Percentiles rank a stretch among this genome's conserved stretches.
These are phyloP conservation scores for Tripterygium wilfordii DNA, from an alignment of 177 flowering plant species.

Conservation along the genomic window DNA sequence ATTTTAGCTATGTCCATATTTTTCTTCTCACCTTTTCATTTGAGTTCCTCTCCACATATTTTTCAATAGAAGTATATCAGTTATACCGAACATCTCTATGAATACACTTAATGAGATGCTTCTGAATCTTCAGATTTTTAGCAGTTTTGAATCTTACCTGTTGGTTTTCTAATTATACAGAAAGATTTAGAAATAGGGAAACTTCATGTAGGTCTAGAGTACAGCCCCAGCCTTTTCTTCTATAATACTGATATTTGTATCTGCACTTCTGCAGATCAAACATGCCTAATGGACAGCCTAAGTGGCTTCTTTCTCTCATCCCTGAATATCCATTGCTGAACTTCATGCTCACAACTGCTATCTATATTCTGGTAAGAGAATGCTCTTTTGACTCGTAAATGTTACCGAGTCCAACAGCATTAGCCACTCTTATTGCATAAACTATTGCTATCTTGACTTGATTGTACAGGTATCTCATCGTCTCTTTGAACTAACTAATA, in stretches of 20 bases:
- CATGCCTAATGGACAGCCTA: constrained; percentile 89
- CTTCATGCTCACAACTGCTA: constrained; percentile 87
- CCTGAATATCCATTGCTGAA: constrained; percentile 87
- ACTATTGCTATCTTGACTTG: constrained; percentile 3
- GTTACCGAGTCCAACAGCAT: background rate
- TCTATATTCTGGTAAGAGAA: constrained; percentile 64
- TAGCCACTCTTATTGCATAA: background rate
- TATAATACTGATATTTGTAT: no score
- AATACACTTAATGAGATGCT: no score
- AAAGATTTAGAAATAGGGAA: no score
- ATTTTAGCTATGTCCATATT: background rate
- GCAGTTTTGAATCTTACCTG: no score
- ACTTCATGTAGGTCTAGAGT: no score
- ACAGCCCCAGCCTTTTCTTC: background rate
- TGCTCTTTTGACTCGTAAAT: background rate
- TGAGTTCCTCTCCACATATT: no score
- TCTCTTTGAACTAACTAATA: constrained; percentile 77
- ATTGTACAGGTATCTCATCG: constrained; percentile 71
- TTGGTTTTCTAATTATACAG: no score
- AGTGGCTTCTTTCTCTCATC: constrained; percentile 82
- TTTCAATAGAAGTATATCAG: no score
- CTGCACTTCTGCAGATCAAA: constrained; percentile 76
- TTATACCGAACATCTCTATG: no score
- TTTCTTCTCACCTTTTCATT: no score
- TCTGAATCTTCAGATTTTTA: no score